Percentiles rank a stretch among this genome's conserved stretches.
Evolutionary conservation across 495 filamentous ascomycete genomes (phyloP).

Genomic region (Annulohypoxylon stygium): DNA sequence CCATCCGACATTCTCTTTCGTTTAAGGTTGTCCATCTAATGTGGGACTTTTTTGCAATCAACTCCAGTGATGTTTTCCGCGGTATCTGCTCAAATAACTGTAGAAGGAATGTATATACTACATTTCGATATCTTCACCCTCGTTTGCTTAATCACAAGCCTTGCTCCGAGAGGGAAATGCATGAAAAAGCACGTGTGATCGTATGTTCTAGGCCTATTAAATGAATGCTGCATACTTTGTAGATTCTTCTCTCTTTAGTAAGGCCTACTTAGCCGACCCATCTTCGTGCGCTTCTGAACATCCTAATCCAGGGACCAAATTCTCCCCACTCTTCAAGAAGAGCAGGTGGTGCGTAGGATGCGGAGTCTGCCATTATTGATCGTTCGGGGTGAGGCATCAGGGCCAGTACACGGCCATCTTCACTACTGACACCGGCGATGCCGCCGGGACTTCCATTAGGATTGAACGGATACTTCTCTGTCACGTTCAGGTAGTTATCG

Average conservation of each 20-base stretch:
- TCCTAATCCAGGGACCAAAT: conserved; percentile 87
- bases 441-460: conserved; percentile 92
- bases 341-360: conserved; percentile 76
- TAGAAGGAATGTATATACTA: conserved; percentile 19
- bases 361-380: conserved; percentile 86
- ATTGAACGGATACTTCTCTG: conserved; percentile 90
- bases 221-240: neutral
- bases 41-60: neutral
- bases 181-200: neutral
- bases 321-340: conserved; percentile 82
- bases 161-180: neutral
- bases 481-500: conserved; percentile 80
- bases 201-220: neutral
- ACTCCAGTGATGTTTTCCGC: neutral
- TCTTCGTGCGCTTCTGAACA: conserved; percentile 83
- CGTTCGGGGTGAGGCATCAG: conserved; percentile 98
- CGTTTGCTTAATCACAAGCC: neutral
- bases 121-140: neutral
- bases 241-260: neutral
- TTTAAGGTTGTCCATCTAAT: neutral
- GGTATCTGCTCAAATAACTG: neutral
- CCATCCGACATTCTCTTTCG: neutral
- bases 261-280: conserved; percentile 78
- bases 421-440: conserved; percentile 83
- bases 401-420: conserved; percentile 87